Base-by-base conservation (phyloP, 768 basidiomycete species). In the Melanogaster broomeanus region DNA sequence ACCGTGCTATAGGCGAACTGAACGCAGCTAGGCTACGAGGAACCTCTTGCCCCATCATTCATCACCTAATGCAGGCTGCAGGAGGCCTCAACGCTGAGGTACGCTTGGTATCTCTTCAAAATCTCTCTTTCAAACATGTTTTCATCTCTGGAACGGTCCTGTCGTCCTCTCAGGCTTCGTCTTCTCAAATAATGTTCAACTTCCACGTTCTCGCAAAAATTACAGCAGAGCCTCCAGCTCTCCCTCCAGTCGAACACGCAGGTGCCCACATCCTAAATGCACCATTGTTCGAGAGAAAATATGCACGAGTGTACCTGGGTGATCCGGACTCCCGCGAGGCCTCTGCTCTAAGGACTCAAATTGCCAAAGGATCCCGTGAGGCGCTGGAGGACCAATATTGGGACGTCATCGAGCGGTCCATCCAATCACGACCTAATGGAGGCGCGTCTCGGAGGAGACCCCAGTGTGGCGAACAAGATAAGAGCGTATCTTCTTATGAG, bases 351-450 rank as follows among this genome's bases (percentile, higher is more conserved):
- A 76, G 93, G 48, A 76, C 78, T 37, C 85, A 89, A 60, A 87
- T 97, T 45, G 86, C 87, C 5, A 76, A 73, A 30, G 96, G 95
- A 13, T 86, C 88, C 0, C 74, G 87, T 31, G 82, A 85, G 53
- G 91, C 90, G 12, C 74, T 98, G 15, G 94, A 98, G 67, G 87
- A 90, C 63, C 93, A 96, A 70, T 92, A 91, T 52, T 88, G 85
- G 81, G 84, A 88, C 49, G 77, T 91, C 19, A 61, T 99, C 45
- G 92, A 95, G 51, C 81, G 86, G 38, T 88, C 88, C 0, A 78
- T 99, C 15, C 87, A 90, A 48, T 79, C 88, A 2, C 75, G 90
- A 11, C 91, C 93, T 0, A n/a, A 78, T 82, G 47, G 90, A 97
- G 58, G 96, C 96, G 1, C 77, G 80, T 35, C 77, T 99, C 5